Base-by-base conservation (phyloP, 176 grass and related monocot genomes). In the Rhynchospora tenuis region DNA sequence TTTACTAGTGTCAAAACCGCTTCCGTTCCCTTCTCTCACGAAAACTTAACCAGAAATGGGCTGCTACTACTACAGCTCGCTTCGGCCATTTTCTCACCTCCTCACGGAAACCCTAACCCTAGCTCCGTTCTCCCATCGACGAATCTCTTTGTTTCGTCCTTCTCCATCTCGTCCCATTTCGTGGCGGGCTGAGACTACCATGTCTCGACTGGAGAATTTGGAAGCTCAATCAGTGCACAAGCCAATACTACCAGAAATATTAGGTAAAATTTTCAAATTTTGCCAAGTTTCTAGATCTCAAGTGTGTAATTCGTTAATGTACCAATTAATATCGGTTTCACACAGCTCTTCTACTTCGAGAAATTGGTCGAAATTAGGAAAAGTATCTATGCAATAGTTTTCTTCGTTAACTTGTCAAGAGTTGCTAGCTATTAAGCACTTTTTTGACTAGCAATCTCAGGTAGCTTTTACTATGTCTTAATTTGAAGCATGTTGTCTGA, bases 101-200 rank as follows among this genome's bases (percentile, higher is more conserved):
- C 23, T 47, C 13, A 80, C 59, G 89, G 73, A 85, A 85, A 56
- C 55, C 31, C 89, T 69, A 86, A 83, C 92, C 84, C 60, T 68
- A 69, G 45, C 56, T 10, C 68, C 48, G 31, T 54, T 73, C 44
- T 68, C 60, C 52, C 75, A 13, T 56, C 54, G 64, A 42, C 59
- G 59, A 64, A 78, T 89, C 50, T 81, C 43, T 76, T 83, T 73
- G 42, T 78, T 72, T 46, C 59, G 33, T 56, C 19, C 42, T 44
- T 9, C 27, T 33, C 73, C 78, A 17, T 12, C 48, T 59, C 64
- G 83, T 66, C 59, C 48, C 52, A 87, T 20, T 3, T 69, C 59
- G 48, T 79, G 46, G 54, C 52, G 51, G 68, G 29, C 51, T 62
- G 52, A 46, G 20, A 54, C 27, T 45, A 72, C 29, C 12, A 57